phyloP scores from a whole-genome alignment of 2,329 filamentous ascomycete species.

The Fulvia fulva region DNA sequence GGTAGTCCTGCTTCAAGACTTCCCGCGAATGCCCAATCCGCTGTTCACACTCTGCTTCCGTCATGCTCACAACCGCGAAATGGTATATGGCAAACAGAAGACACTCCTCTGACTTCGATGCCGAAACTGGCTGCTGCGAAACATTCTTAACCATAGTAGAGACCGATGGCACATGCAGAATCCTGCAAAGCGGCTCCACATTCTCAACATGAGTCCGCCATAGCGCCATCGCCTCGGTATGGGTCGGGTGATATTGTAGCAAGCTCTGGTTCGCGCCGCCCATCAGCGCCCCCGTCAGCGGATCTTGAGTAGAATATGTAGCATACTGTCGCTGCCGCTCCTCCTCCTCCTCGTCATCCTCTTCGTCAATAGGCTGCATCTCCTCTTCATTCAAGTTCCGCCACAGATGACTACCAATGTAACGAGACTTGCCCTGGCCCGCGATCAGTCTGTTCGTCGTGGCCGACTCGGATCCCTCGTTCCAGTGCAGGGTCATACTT shows the following conservation, averaged over 20 bases:
- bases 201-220: conserved; percentile 63
- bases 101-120: conserved; percentile 55
- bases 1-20: conserved; percentile 28
- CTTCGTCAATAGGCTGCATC: conserved; percentile 16
- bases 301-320: conserved; percentile 18
- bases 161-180: conserved; percentile 62
- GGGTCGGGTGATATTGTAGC: conserved; percentile 48
- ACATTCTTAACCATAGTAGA: conserved; percentile 49
- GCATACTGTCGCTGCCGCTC: background rate
- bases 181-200: conserved; percentile 65
- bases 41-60: conserved; percentile 43
- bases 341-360: conserved; percentile 20
- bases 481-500: background rate
- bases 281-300: conserved; percentile 20
- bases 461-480: background rate
- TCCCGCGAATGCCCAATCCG: conserved; percentile 44
- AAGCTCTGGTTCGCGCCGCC: conserved; percentile 10
- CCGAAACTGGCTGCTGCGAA: conserved; percentile 44
- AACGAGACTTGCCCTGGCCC: conserved; percentile 36
- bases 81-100: conserved; percentile 60
- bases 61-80: conserved; percentile 49
- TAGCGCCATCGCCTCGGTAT: conserved; percentile 49
- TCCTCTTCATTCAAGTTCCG: conserved; percentile 17
- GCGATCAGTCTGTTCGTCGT: conserved; percentile 15
- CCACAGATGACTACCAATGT: conserved; percentile 35